Percentiles rank a stretch among this genome's conserved stretches.
phyloP scores from a whole-genome alignment of 2,329 filamentous ascomycete species.

The Penicillium sp. region DNA sequence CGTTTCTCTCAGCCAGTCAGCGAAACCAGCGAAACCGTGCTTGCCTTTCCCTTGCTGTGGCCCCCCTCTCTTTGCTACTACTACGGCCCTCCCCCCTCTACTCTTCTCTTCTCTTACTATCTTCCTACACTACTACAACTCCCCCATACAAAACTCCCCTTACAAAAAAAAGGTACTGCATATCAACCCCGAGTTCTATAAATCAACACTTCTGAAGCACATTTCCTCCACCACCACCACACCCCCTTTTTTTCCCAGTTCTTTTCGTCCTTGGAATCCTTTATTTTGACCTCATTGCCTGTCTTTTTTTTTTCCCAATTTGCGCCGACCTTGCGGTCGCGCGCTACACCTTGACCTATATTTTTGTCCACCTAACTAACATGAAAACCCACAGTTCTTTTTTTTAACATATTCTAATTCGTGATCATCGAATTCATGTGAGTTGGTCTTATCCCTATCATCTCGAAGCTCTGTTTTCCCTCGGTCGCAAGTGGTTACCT shows the following conservation, averaged over 20 bases:
- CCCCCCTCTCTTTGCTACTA: constrained; percentile 35
- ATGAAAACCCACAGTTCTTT: constrained; percentile 1
- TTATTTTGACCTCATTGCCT: constrained; percentile 14
- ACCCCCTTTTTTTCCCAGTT: constrained; percentile 16
- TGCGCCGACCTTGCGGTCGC: constrained; percentile 18
- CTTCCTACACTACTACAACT: constrained; percentile 33
- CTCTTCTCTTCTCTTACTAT: constrained; percentile 31
- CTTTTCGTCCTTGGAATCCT: constrained; percentile 12
- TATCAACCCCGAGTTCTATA: constrained; percentile 37
- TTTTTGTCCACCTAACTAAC: constrained; percentile 6
- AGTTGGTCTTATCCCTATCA: constrained; percentile 1
- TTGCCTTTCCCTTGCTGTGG: constrained; percentile 29
- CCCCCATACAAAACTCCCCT: constrained; percentile 35
- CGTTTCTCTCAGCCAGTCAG: constrained; percentile 29
- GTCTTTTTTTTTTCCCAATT: constrained; percentile 10
- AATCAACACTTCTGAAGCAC: constrained; percentile 15
- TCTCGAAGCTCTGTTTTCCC: background rate
- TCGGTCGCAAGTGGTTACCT: constrained; percentile 4
- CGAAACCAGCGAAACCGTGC: constrained; percentile 15
- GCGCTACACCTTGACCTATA: constrained; percentile 8
- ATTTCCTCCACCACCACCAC: constrained; percentile 31
- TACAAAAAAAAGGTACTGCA: constrained; percentile 41
- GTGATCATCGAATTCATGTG: constrained; percentile 4
- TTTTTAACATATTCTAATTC: background rate
- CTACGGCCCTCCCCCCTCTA: constrained; percentile 35